Evolutionary conservation across 306 rosid genomes (phyloP).

Genomic region (Pueraria montana): DNA sequence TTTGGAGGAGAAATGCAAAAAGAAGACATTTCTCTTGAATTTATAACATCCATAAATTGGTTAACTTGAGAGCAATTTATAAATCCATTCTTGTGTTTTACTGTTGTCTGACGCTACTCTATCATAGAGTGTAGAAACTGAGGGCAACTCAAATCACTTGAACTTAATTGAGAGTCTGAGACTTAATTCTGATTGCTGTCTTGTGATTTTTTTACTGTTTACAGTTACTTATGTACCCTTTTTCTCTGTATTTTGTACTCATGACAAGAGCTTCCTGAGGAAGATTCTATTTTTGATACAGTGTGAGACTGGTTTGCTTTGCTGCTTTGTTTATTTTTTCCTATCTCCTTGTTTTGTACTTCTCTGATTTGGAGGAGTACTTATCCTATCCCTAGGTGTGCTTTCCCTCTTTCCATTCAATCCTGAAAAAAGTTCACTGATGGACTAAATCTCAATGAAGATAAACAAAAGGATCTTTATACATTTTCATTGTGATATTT

Average conservation of each 20-base stretch:
- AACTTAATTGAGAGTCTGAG: not conserved
- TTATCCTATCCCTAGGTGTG: not conserved
- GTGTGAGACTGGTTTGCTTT: not conserved
- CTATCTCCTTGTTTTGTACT: not conserved
- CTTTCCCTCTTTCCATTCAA: not conserved
- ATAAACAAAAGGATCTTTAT: not conserved
- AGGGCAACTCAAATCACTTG: not conserved
- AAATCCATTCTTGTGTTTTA: not conserved
- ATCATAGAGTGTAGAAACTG: not conserved
- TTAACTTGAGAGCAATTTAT: not conserved
- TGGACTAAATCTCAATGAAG: not conserved
- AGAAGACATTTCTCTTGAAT: not conserved
- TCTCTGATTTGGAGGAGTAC: conserved; percentile 1
- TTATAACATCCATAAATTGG: not conserved
- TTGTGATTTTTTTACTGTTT: not conserved
- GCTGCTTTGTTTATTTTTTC: not conserved
- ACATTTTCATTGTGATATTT: conserved; percentile 8
- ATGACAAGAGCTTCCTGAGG: not conserved
- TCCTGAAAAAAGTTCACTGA: not conserved
- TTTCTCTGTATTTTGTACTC: not conserved
- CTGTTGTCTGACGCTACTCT: not conserved
- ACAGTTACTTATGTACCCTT: not conserved
- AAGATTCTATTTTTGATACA: not conserved
- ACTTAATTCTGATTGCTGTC: not conserved
- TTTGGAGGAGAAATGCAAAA: not conserved